phyloP scores from a whole-genome alignment of 345 rosid species.

The Mangifera indica region DNA sequence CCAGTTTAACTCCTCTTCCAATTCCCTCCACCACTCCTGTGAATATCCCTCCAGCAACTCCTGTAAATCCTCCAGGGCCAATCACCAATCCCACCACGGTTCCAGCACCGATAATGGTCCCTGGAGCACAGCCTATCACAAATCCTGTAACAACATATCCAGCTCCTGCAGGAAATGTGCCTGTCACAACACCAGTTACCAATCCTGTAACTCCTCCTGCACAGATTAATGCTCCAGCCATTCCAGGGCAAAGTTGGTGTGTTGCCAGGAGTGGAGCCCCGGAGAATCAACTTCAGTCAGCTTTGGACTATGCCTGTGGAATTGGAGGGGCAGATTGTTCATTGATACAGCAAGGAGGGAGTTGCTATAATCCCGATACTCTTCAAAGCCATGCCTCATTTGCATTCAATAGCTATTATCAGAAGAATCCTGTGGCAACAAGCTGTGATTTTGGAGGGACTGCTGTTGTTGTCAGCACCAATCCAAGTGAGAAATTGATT shows the following conservation, averaged over 20 bases:
- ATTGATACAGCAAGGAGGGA: constrained; percentile 78
- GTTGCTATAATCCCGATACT: constrained; percentile 66
- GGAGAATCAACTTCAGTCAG: constrained; percentile 58
- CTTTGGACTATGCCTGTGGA: constrained; percentile 94
- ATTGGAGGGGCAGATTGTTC: constrained; percentile 84
- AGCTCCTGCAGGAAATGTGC: constrained; percentile 47
- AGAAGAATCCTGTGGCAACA: constrained; percentile 68
- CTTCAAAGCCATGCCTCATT: constrained; percentile 83
- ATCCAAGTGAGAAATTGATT: constrained; percentile 70
- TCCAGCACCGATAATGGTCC: constrained; percentile 53
- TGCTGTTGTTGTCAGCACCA: constrained; percentile 51
- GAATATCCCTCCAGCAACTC: constrained; percentile 43
- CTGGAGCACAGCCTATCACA: constrained; percentile 55
- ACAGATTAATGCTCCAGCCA: constrained; percentile 55
- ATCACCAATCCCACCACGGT: constrained; percentile 53
- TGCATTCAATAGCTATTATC: constrained; percentile 95
- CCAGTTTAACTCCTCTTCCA: constrained; percentile 34
- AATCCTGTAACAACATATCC: constrained; percentile 76
- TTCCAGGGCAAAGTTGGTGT: constrained; percentile 88
- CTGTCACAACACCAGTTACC: constrained; percentile 39
- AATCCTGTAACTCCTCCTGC: constrained; percentile 61
- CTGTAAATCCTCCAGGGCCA: constrained; percentile 47
- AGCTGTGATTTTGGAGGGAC: constrained; percentile 93
- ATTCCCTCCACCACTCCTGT: constrained; percentile 49
- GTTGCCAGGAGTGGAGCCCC: constrained; percentile 66